Conservation (phyloP, 441 rosid species). For the Croton laevigatus region DNA sequence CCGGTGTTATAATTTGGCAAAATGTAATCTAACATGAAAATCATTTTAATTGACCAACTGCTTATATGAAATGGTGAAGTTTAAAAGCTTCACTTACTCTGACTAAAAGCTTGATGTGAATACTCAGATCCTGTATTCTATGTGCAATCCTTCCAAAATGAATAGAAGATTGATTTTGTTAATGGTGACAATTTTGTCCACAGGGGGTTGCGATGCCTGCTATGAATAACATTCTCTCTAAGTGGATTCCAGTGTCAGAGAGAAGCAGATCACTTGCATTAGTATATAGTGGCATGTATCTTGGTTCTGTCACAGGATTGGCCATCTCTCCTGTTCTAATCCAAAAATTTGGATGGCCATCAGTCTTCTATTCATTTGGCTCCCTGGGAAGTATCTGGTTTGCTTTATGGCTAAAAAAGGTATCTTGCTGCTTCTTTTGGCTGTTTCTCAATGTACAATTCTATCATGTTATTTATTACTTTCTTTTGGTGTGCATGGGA, state of each 20-base stretch:
- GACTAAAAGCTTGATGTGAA: background rate
- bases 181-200: slow-evolving; percentile 24
- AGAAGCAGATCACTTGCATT: slow-evolving; percentile 95
- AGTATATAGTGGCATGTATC: slow-evolving; percentile 98
- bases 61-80: background rate
- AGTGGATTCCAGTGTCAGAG: slow-evolving; percentile 98
- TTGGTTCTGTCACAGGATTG: slow-evolving; percentile 94
- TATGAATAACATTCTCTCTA: slow-evolving; percentile 94
- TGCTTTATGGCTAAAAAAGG: slow-evolving; percentile 70
- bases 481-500: background rate
- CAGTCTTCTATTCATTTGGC: slow-evolving; percentile 92
- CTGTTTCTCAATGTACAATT: background rate
- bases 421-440: slow-evolving; percentile 31
- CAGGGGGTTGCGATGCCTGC: slow-evolving; percentile 99
- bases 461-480: background rate
- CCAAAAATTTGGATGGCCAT: slow-evolving; percentile 91
- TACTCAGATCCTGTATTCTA: slow-evolving; percentile 3
- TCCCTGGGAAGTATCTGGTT: slow-evolving; percentile 97
- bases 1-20: background rate
- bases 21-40: background rate
- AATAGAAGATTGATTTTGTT: slow-evolving; percentile 16
- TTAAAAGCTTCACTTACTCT: background rate
- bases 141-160: slow-evolving; percentile 9
- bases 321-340: slow-evolving; percentile 82
- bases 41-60: background rate